Evolutionary conservation across 345 rosid genomes (phyloP).

Genomic region (Salix koriyanagi): DNA sequence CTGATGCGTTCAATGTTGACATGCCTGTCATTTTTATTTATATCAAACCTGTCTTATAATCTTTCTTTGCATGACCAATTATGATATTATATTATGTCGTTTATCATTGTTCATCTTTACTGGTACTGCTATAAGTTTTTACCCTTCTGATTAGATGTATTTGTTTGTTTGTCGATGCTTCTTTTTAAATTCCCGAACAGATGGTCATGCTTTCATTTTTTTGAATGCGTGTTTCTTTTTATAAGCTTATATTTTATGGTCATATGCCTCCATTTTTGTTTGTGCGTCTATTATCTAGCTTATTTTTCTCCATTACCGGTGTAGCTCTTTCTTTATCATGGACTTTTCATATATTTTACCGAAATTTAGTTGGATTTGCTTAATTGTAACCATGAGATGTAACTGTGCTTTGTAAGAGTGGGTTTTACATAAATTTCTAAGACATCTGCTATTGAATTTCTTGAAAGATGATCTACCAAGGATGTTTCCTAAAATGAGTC

Average conservation of each 20-base stretch:
- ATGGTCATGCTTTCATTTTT: not conserved
- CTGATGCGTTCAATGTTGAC: not conserved
- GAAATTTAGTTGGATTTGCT: not conserved
- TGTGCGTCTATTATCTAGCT: not conserved
- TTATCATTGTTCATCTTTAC: not conserved
- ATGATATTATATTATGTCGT: not conserved
- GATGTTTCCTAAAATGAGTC: not conserved
- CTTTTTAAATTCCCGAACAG: not conserved
- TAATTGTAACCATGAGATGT: constrained; percentile 7
- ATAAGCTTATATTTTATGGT: not conserved
- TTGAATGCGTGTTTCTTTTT: not conserved
- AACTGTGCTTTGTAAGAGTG: constrained; percentile 7
- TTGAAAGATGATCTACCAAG: not conserved
- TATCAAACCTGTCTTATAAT: not conserved
- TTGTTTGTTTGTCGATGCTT: not conserved
- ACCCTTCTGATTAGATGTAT: not conserved
- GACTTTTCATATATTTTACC: not conserved
- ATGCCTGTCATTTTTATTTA: not conserved
- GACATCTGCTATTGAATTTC: not conserved
- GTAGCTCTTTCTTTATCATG: not conserved
- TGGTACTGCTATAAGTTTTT: not conserved
- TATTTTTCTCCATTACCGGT: not conserved
- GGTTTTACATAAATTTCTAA: constrained; percentile 3
- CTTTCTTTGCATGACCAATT: not conserved
- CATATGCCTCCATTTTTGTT: not conserved